Evolutionary conservation across 345 rosid species (phyloP), one percentile per base, ranked within the genome.

Genomic region (Sonneratia alba): DNA sequence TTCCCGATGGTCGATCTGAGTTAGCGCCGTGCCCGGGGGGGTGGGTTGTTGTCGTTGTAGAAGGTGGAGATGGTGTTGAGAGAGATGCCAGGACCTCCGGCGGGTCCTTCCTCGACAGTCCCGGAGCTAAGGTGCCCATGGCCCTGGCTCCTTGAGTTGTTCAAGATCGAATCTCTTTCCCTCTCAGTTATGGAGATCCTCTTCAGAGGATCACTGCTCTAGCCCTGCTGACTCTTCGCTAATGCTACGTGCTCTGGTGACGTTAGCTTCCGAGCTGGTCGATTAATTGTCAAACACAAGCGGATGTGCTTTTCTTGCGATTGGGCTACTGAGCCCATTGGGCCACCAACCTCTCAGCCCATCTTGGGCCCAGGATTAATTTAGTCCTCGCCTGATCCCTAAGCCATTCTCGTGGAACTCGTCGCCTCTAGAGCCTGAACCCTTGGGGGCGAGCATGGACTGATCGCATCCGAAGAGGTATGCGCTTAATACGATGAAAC

Each of bases 1-100:
- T 92, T 87, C 89, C 92, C 98, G 74, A 95, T 85, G 83, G 98
- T 85, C 78, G 98, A 95, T 90, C 97, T 85, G 83, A 95, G 99
- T 78, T 90, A 89, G 75, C 97, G 97, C 13, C 99, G 93, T 1
- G 90, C 79, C 75, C 88, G 96, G 7, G 97, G 87, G 45, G 91
- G n/a, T n/a, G n/a, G n/a, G n/a, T n/a, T 90, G 89, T 95, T 95
- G 6, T 89, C 92, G 53, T 80, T 65, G 72, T 95, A 92, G 84
- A 95, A 92, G 59, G 90, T 71, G 73, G 99, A 95, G 72, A 95
- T 88, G 2, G 98, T 87, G 80, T 87, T 82, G 56, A 95, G 85
- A 95, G 85, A 63, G 99, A 95, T 6, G 89, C 83, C 69, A 90
- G 77, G 74, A 92, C 86, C 74, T 95, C 98, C 10, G 97, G 89